phyloP scores from a whole-genome alignment of 139 green algal species.

The Yamagishiella unicocca region DNA sequence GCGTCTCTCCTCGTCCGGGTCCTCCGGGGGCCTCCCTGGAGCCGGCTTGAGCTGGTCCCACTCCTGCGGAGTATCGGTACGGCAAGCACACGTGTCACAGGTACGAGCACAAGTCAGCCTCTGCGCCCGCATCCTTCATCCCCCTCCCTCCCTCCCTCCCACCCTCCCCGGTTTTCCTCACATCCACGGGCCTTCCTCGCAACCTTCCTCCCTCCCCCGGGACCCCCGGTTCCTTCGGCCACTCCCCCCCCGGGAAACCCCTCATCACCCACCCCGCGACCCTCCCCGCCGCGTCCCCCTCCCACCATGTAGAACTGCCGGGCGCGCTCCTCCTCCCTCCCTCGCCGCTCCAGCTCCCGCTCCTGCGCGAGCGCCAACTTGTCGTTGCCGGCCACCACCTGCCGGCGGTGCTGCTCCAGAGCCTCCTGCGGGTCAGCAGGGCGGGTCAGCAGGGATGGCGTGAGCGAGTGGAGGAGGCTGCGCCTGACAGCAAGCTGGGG shows the following conservation, averaged over 20 bases:
- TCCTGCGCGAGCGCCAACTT: conserved; percentile 7
- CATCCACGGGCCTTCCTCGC: too few relatives aligned
- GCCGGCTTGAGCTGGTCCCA: neutral
- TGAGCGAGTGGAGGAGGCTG: too few relatives aligned
- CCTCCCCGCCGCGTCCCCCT: too few relatives aligned
- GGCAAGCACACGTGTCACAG: too few relatives aligned
- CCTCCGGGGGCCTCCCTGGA: neutral
- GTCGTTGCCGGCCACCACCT: conserved; percentile 22
- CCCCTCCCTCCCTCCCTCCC: too few relatives aligned
- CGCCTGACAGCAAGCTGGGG: too few relatives aligned
- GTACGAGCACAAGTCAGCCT: too few relatives aligned
- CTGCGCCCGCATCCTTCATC: too few relatives aligned
- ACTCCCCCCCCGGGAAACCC: neutral
- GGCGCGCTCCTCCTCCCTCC: neutral
- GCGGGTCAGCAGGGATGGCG: too few relatives aligned
- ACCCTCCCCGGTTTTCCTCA: too few relatives aligned
- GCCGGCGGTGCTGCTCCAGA: conserved; percentile 11
- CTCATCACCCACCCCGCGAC: neutral
- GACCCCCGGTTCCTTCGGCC: neutral
- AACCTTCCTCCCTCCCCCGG: too few relatives aligned
- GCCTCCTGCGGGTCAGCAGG: conserved; percentile 9
- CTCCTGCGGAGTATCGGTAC: too few relatives aligned
- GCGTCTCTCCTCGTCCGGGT: neutral
- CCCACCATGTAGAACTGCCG: conserved; percentile 12
- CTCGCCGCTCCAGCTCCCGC: neutral